Conservation (phyloP, 257 asterid species). For the Nyctanthes arbortristis region DNA sequence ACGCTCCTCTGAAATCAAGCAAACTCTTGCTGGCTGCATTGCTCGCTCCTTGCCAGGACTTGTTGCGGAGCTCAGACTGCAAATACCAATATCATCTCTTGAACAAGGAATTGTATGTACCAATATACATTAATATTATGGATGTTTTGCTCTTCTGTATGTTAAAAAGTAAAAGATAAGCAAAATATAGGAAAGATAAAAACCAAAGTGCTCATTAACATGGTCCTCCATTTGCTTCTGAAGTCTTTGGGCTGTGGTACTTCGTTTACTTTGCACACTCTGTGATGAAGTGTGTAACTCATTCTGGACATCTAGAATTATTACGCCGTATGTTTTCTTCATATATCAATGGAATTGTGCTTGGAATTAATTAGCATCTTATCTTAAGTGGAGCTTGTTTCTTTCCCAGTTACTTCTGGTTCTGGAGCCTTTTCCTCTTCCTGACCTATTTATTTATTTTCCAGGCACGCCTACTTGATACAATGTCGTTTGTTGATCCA, state of each 20-base stretch:
- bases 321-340: conserved; percentile 4
- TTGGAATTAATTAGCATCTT: not conserved
- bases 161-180: not conserved
- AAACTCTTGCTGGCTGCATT: conserved; percentile 78
- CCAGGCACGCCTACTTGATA: conserved; percentile 73
- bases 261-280: not conserved
- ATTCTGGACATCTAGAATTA: conserved; percentile 3
- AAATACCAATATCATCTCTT: conserved; percentile 68
- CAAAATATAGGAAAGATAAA: not conserved
- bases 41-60: conserved; percentile 87
- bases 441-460: conserved; percentile 18
- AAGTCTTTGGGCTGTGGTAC: not conserved
- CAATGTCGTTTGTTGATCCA: conserved; percentile 83
- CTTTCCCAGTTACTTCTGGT: conserved; percentile 9
- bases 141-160: not conserved
- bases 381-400: not conserved
- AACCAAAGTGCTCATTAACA: not conserved
- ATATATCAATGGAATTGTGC: conserved; percentile 8
- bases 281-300: conserved; percentile 14
- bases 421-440: not conserved
- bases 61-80: conserved; percentile 76
- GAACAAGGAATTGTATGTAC: conserved; percentile 79
- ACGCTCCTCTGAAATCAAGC: conserved; percentile 76
- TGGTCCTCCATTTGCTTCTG: not conserved
- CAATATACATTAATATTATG: not conserved